These are phyloP conservation scores for Aciculoconidium aculeatum DNA, from an alignment of 805 yeast species.

Conservation along the genomic window DNA sequence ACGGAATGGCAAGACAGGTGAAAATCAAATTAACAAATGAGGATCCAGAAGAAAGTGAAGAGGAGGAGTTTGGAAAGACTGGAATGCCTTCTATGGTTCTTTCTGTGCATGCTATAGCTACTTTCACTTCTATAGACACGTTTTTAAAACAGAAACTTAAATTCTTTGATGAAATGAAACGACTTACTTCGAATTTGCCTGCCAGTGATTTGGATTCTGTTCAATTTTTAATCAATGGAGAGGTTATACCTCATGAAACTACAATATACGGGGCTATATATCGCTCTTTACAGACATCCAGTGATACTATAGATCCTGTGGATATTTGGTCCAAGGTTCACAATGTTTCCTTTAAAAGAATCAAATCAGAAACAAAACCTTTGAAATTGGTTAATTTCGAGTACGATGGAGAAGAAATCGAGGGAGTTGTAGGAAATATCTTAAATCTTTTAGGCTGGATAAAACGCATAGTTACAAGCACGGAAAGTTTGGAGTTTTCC, in stretches of 20 bases:
- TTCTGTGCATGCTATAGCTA: conserved; percentile 56
- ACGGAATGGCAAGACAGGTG: conserved; percentile 67
- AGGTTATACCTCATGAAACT: conserved; percentile 53
- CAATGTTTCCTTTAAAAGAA: conserved; percentile 42
- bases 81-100: conserved; percentile 30
- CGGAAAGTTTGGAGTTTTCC: too few species aligned
- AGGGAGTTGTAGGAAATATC: too few species aligned
- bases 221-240: conserved; percentile 56
- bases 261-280: conserved; percentile 75
- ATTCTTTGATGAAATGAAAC: conserved; percentile 18
- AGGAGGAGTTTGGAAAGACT: conserved; percentile 7
- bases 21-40: conserved; percentile 44
- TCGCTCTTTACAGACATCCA: conserved; percentile 37
- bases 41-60: conserved; percentile 4
- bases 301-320: conserved; percentile 38
- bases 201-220: too few species aligned
- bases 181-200: too few species aligned
- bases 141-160: conserved; percentile 40
- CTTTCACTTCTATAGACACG: conserved; percentile 46
- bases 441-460: too few species aligned
- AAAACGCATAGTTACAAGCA: too few species aligned
- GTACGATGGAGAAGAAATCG: too few species aligned
- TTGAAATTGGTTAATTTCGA: too few species aligned
- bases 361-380: too few species aligned
- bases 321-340: conserved; percentile 58